These are phyloP conservation scores for Gossypium gossypioides DNA, from an alignment of 441 rosid genomes.

Conservation along the genomic window DNA sequence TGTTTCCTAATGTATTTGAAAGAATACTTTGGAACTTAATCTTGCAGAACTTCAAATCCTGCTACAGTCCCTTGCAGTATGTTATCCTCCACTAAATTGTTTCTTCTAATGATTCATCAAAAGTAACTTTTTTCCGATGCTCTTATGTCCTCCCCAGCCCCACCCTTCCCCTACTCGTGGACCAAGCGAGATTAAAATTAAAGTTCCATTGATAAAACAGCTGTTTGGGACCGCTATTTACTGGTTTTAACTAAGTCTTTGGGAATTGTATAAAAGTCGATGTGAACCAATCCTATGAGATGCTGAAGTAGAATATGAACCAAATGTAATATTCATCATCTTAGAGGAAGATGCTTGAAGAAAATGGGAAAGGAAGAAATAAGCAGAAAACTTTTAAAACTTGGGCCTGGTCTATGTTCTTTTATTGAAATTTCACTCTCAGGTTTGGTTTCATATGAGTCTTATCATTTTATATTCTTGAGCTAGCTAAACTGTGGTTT, in stretches of 20 bases:
- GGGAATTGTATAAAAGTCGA: neutral
- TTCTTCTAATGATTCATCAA: neutral
- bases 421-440: neutral
- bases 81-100: neutral
- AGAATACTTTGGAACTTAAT: neutral
- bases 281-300: neutral
- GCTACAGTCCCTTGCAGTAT: neutral
- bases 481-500: neutral
- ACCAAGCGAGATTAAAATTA: neutral
- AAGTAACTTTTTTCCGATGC: neutral
- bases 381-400: neutral
- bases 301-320: slow-evolving; percentile 1
- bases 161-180: neutral
- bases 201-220: neutral
- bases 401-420: neutral
- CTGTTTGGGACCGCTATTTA: slow-evolving; percentile 3
- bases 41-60: neutral
- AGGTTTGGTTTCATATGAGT: neutral
- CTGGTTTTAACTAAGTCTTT: neutral
- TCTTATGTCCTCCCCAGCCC: neutral
- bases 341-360: neutral
- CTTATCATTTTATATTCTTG: neutral
- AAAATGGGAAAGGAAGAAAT: neutral
- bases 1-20: neutral
- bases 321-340: neutral